A percentile compares a stretch with the other conserved stretches of the same genome.
phyloP scores from a whole-genome alignment of 1,284 basidiomycete genomes.

The Cryptococcus floricola region DNA sequence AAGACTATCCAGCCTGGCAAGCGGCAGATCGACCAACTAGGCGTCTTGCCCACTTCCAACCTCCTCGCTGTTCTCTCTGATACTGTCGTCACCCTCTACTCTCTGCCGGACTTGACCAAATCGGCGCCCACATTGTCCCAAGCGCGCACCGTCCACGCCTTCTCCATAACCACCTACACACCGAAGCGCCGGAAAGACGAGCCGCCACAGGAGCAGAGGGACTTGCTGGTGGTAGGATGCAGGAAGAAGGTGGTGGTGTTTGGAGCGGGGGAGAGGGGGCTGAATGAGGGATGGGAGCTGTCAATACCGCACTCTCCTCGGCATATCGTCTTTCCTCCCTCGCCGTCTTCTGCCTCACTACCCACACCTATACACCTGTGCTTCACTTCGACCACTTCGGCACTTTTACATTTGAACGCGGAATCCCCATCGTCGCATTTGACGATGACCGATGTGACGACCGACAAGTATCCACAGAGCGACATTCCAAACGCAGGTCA shows the following conservation, averaged over 20 bases:
- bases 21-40: slow-evolving; percentile 78
- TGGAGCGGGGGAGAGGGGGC: slow-evolving; percentile 25
- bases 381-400: slow-evolving; percentile 66
- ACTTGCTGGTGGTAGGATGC: slow-evolving; percentile 72
- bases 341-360: slow-evolving; percentile 22
- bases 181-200: slow-evolving; percentile 10
- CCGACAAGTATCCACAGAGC: slow-evolving; percentile 51
- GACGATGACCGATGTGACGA: slow-evolving; percentile 65
- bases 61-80: slow-evolving; percentile 75
- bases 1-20: slow-evolving; percentile 59
- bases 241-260: slow-evolving; percentile 75
- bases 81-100: slow-evolving; percentile 49
- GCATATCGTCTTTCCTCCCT: slow-evolving; percentile 37
- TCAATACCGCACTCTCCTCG: slow-evolving; percentile 66
- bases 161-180: slow-evolving; percentile 55
- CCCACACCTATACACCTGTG: slow-evolving; percentile 55
- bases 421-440: slow-evolving; percentile 55
- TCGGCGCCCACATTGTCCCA: slow-evolving; percentile 67
- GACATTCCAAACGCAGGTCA: no score
- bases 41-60: slow-evolving; percentile 74
- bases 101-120: slow-evolving; percentile 61
- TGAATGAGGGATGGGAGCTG: slow-evolving; percentile 22
- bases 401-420: slow-evolving; percentile 61
- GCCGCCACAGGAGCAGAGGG: slow-evolving; percentile 41
- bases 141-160: slow-evolving; percentile 74